Conservation (phyloP, 495 filamentous ascomycete species). For the Annulohypoxylon nitens region DNA sequence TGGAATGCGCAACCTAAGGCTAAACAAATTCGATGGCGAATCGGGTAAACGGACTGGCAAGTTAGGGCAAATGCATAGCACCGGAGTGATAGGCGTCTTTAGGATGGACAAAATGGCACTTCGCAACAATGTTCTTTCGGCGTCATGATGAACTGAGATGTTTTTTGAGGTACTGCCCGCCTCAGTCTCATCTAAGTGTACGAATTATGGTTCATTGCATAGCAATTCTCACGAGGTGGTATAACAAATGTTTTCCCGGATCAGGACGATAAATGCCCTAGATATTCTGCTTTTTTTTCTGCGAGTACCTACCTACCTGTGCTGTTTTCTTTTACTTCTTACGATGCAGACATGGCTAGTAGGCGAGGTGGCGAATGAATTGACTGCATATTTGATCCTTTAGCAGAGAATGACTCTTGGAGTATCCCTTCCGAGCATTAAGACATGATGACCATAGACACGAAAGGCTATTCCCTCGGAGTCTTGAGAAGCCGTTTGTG, state of each 20-base stretch:
- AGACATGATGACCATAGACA: background rate
- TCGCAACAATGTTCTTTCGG: conserved; percentile 24
- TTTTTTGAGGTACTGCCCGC: background rate
- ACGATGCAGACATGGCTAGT: conserved; percentile 1
- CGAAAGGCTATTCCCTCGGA: conserved; percentile 8
- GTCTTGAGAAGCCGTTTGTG: conserved; percentile 29
- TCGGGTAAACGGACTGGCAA: conserved; percentile 38
- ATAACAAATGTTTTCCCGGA: background rate
- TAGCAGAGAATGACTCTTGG: background rate
- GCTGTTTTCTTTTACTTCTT: conserved; percentile 14
- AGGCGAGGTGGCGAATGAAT: conserved; percentile 6
- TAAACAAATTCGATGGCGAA: conserved; percentile 25
- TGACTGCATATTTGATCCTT: background rate
- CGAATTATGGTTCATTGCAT: conserved; percentile 35
- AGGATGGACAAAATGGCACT: conserved; percentile 37
- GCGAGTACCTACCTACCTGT: background rate
- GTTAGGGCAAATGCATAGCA: conserved; percentile 40
- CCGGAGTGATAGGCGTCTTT: conserved; percentile 44
- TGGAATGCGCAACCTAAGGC: conserved; percentile 19
- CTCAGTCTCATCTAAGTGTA: conserved; percentile 18
- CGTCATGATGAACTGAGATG: conserved; percentile 8
- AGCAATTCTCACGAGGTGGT: conserved; percentile 17
- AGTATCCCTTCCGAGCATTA: background rate
- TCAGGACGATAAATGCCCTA: background rate
- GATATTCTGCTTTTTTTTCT: background rate